Conservation (phyloP, 148 eudicot genomes). For the Rhododendron henanense region DNA sequence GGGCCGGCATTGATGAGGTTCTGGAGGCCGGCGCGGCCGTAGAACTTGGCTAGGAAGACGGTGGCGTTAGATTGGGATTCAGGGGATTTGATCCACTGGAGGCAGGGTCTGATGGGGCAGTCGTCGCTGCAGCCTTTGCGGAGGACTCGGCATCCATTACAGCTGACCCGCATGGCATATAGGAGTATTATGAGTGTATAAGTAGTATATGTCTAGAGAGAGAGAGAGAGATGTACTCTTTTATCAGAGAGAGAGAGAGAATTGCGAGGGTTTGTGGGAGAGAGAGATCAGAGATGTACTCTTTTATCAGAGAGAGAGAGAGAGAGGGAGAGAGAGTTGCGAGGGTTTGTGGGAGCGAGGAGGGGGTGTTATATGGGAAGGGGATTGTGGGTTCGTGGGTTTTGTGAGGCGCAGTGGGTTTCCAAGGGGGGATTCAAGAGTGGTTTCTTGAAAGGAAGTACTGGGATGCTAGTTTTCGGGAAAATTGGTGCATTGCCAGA, state of each 20-base stretch:
- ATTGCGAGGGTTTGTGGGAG: background rate
- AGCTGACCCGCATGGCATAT: constrained; percentile 37
- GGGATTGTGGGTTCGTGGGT: background rate
- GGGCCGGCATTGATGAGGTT: constrained; percentile 58
- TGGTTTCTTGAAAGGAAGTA: background rate
- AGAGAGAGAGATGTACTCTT: background rate
- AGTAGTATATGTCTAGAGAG: background rate
- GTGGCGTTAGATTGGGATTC: constrained; percentile 60
- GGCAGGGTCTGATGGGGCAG: constrained; percentile 49
- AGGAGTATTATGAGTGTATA: too few relatives aligned
- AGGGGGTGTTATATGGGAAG: background rate
- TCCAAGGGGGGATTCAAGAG: background rate
- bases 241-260: background rate
- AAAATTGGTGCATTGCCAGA: background rate
- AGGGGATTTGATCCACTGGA: constrained; percentile 47
- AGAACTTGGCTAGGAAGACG: constrained; percentile 57
- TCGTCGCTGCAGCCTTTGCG: constrained; percentile 52
- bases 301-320: background rate
- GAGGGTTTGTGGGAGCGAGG: background rate
- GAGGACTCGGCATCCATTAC: constrained; percentile 59
- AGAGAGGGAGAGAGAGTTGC: background rate
- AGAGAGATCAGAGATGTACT: too few relatives aligned
- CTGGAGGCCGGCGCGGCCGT: constrained; percentile 59
- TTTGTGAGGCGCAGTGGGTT: background rate
- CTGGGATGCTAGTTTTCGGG: background rate